Evolutionary conservation across 257 asterid genomes (phyloP).

Genomic region (Solanum okadae): DNA sequence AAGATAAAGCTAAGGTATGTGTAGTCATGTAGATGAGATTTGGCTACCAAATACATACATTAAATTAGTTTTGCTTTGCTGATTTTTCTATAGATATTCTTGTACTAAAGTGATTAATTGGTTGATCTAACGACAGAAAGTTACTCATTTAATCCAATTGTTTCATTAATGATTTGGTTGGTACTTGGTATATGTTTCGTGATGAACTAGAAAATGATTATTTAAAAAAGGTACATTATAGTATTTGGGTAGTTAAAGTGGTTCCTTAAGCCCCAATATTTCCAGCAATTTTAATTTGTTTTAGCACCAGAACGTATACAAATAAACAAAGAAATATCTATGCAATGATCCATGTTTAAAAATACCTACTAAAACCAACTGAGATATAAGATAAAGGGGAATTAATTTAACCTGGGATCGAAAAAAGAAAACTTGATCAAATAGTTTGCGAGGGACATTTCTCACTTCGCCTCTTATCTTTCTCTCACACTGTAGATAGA

Average conservation of each 20-base stretch:
- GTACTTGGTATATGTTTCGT: background rate
- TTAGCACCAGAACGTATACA: too few relatives aligned
- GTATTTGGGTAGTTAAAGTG: background rate
- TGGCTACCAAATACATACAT: background rate
- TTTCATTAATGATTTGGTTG: background rate
- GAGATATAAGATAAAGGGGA: too few relatives aligned
- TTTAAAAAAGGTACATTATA: background rate
- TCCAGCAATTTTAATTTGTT: too few relatives aligned
- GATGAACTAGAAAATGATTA: background rate
- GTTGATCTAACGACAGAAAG: background rate
- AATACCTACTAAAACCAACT: too few relatives aligned
- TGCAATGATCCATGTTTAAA: too few relatives aligned
- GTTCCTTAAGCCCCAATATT: background rate
- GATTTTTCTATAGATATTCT: background rate
- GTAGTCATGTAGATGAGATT: background rate
- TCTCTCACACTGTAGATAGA: too few relatives aligned
- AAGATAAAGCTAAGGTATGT: background rate
- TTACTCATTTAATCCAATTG: background rate
- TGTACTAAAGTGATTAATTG: background rate
- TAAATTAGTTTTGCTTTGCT: background rate
- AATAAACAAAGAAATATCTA: too few relatives aligned
- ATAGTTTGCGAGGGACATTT: background rate
- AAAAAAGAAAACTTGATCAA: too few relatives aligned
- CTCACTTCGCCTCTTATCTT: background rate
- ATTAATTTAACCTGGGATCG: too few relatives aligned